Base-by-base conservation (phyloP, 805 yeast genomes). In the Candida germanica region DNA sequence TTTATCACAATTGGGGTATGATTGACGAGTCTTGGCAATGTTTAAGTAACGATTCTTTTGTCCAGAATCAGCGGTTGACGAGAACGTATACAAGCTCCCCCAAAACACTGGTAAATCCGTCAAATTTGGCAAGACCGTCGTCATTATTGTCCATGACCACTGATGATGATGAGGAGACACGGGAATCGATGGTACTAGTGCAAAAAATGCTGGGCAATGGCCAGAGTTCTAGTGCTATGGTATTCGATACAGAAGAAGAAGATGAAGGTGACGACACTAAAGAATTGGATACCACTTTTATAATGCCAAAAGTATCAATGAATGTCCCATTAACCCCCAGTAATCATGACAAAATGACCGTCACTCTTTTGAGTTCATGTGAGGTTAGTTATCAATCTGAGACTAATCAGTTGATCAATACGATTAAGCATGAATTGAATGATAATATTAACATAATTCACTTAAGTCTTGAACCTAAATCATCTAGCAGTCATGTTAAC, bases 181-280 rank as follows among this genome's bases (percentile, higher is more conserved):
- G 13, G 15, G 36, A 33, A 13, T 33, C 26, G 56, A 62, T 17
- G 64, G 54, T 15, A 53, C 55, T 19, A 53, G 51, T 19, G 29
- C 36, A 6, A 31, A 26, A 16, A 15, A 8, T 25, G 6, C n/a
- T n/a, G n/a, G n/a, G n/a, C n/a, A 41, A 10, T 54, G 48, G 21
- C 46, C 55, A 20, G 40, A 11, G n/a, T 11, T 9, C 22, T 51
- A 32, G 55, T 50, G 62, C 58, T 5, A 58, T 64, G 64, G 63
- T 64, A 5, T 64, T 65, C 42, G 71, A 66, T 33, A 64, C 70
- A 0, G 71, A 65, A 29, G 70, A 64, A 38, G 70, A 65, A 37
- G 66, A 58, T 23, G 53, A 41, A n/a, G 50, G 39, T 27, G 35
- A 22, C 3, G 46, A 42, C 7, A 37, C 16, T 16, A 4, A 15